Base-by-base conservation (phyloP, 192 early-diverging fungal genomes). In the Coemansia pectinata region DNA sequence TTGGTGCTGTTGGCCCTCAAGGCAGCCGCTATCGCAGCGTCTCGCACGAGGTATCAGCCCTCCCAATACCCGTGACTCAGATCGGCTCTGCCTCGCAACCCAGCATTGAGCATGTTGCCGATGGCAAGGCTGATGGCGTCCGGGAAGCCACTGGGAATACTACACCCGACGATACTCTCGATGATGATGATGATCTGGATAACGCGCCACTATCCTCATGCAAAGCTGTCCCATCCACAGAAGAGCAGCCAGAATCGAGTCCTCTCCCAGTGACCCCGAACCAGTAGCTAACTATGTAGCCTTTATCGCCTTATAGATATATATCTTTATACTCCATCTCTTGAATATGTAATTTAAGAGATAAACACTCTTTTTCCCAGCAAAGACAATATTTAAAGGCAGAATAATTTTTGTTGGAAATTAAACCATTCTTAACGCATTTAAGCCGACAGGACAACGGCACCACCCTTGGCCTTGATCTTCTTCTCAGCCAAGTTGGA, bases 381-480 rank as follows among this genome's bases (percentile, higher is more conserved):
- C n/a, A 47, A 15, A 27, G 25, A 27, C 25, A 27, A 27, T 27
- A 27, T 27, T 27, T 27, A 27, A 27, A 23, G 45, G 45, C 34
- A 60, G 53, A 63, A 65, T 38, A 71, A 27, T 39, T 31, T 65
- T 59, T 69, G 40, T 60, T 44, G 67, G 25, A 48, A 45, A 66
- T 47, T 33, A 52, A 64, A 50, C 39, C 10, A 41, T 38, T 66
- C 42, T 42, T 47, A 60, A 65, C 48, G 55, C 44, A 52, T 50
- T 78, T 85, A 85, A 61, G 77, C 84, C 45, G 80, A 69, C 45
- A 86, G 80, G 55, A 86, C 64, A 65, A 86, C 85, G 41, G 78
- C 90, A 85, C 97, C 97, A 87, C 97, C 97, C 76, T 88, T 95
- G 77, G 87, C 91, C 87, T 97, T 93, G 89, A 99, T 97, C 94